Percentiles rank a stretch among this genome's conserved stretches.
Evolutionary conservation across 2,329 filamentous ascomycete species (phyloP).

Genomic region (Massarina eburnea): DNA sequence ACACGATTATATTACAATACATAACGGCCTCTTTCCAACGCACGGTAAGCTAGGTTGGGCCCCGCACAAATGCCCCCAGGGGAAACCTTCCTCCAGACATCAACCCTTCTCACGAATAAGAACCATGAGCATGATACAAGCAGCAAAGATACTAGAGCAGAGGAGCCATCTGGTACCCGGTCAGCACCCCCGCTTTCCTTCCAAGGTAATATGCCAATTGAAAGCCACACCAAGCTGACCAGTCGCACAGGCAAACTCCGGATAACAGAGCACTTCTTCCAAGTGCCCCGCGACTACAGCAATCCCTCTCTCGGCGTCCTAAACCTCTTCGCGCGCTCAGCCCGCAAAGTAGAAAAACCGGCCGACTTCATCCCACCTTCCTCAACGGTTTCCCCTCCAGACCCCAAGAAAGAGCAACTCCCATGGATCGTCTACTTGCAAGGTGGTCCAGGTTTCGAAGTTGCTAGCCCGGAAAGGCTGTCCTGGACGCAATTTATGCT

Average conservation of each 20-base stretch:
- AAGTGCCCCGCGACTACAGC: constrained; percentile 78
- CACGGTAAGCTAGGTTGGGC: no score
- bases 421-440: constrained; percentile 74
- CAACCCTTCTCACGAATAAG: no score
- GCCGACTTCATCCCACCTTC: constrained; percentile 53
- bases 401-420: constrained; percentile 50
- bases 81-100: no score
- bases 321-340: constrained; percentile 76
- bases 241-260: constrained; percentile 65
- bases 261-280: constrained; percentile 82
- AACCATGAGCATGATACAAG: constrained; percentile 43
- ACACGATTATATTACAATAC: no score
- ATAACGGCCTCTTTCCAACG: no score
- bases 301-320: constrained; percentile 63
- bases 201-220: not conserved
- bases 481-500: constrained; percentile 71
- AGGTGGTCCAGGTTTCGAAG: constrained; percentile 82
- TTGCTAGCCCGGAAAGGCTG: constrained; percentile 71
- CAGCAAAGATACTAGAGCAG: constrained; percentile 52
- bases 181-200: constrained; percentile 16
- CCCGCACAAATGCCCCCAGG: no score
- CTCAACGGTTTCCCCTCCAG: constrained; percentile 56
- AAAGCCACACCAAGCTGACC: not conserved
- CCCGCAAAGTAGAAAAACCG: constrained; percentile 65
- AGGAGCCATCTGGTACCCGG: constrained; percentile 49